These are phyloP conservation scores for Amanita exitialis DNA, from an alignment of 768 basidiomycete genomes.

Conservation along the genomic window DNA sequence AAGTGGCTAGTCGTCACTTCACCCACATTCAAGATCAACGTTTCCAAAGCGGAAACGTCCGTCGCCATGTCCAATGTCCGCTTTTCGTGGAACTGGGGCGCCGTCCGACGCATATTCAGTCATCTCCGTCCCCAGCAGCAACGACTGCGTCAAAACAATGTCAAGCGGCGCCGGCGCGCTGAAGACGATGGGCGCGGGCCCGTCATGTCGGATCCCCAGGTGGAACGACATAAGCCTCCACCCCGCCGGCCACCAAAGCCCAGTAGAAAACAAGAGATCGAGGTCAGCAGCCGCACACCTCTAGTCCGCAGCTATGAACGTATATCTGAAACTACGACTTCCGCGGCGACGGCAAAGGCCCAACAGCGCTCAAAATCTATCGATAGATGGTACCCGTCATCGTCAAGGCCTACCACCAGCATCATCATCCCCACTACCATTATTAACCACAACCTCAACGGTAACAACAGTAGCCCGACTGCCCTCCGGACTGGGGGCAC, in stretches of 20 bases:
- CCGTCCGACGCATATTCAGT: conserved; percentile 35
- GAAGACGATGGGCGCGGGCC: conserved; percentile 9
- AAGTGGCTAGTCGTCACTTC: conserved; percentile 53
- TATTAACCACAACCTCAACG: neutral
- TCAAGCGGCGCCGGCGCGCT: neutral
- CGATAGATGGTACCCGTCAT: conserved; percentile 2
- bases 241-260: neutral
- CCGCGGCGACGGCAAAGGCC: neutral
- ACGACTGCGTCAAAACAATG: neutral
- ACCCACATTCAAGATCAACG: conserved; percentile 28
- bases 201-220: conserved; percentile 16
- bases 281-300: neutral
- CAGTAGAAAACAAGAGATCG: neutral
- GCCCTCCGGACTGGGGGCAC: neutral
- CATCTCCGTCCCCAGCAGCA: conserved; percentile 20
- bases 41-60: conserved; percentile 70
- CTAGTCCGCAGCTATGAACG: neutral
- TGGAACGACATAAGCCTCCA: conserved; percentile 8
- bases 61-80: conserved; percentile 60
- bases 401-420: neutral
- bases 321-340: neutral
- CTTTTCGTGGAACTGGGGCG: conserved; percentile 54
- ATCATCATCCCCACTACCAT: neutral
- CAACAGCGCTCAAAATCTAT: conserved; percentile 3
- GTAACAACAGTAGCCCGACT: neutral